Conservation (phyloP, 768 basidiomycete genomes). For the Leccinum subtestaceum region DNA sequence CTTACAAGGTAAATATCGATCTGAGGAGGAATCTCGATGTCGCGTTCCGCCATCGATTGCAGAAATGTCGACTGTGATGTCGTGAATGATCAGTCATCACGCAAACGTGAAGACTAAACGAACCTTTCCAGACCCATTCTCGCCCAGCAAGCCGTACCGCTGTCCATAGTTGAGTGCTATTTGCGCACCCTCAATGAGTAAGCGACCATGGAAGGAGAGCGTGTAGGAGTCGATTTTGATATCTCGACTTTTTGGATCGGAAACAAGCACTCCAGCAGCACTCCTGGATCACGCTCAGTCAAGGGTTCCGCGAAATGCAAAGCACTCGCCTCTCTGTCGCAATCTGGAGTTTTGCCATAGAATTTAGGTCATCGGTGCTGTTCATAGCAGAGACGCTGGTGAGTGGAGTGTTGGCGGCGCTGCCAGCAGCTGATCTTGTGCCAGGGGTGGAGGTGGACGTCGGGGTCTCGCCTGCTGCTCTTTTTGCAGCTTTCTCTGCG, state of each 20-base stretch:
- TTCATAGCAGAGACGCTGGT: conserved; percentile 79
- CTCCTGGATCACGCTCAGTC: conserved; percentile 50
- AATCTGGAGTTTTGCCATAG: conserved; percentile 87
- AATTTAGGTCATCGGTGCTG: conserved; percentile 74
- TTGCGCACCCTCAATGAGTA: conserved; percentile 65
- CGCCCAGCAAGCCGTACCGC: conserved; percentile 91
- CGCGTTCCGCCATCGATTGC: conserved; percentile 91
- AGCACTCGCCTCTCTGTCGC: conserved; percentile 80
- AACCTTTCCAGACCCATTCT: conserved; percentile 99
- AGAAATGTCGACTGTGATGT: conserved; percentile 83
- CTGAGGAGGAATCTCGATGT: conserved; percentile 91
- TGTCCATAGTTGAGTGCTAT: conserved; percentile 87
- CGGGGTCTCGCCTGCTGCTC: conserved; percentile 50
- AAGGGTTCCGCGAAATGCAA: background rate
- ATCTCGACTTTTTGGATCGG: conserved; percentile 89
- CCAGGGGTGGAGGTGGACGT: conserved; percentile 55
- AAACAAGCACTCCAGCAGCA: conserved; percentile 88
- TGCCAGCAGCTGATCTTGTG: conserved; percentile 62
- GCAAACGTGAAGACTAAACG: conserved; percentile 18
- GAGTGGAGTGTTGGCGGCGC: conserved; percentile 70
- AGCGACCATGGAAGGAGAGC: conserved; percentile 93
- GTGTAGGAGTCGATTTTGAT: conserved; percentile 97
- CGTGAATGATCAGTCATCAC: conserved; percentile 5
- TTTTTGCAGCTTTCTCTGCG: conserved; percentile 90
- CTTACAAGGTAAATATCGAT: conserved; percentile 97